Evolutionary conservation across 768 basidiomycete genomes (phyloP).

Genomic region (Termitomyces sp.): DNA sequence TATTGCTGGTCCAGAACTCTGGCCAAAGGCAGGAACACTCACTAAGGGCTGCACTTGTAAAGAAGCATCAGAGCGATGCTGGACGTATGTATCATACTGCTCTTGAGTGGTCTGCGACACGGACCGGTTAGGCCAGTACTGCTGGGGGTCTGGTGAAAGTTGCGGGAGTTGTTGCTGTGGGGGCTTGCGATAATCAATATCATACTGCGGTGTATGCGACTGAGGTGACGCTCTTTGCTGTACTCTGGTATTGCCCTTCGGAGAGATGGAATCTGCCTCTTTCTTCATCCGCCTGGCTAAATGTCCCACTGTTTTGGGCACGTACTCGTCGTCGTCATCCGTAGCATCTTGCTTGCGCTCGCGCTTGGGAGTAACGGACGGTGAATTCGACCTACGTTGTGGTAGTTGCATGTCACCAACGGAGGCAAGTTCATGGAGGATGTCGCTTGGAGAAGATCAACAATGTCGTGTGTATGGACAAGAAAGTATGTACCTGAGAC

Average conservation of each 20-base stretch:
- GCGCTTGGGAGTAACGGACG: conserved; percentile 43
- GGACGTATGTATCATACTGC: background rate
- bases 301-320: background rate
- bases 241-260: background rate
- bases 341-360: conserved; percentile 48
- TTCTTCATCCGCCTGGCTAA: background rate
- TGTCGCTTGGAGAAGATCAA: conserved; percentile 41
- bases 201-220: background rate
- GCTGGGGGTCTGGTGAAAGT: background rate
- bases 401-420: conserved; percentile 68
- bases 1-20: background rate
- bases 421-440: conserved; percentile 63
- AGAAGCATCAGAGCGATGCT: background rate
- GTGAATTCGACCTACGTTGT: conserved; percentile 33
- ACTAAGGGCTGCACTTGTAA: background rate
- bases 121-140: conserved; percentile 1
- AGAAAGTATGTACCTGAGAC: conserved; percentile 30
- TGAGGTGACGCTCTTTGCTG: background rate
- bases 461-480: background rate
- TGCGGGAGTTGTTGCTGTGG: background rate
- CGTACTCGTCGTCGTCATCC: conserved; percentile 17
- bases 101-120: background rate
- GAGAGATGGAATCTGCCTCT: background rate
- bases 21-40: background rate
- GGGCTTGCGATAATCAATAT: background rate